These are phyloP conservation scores for Schwanniomyces polymorphus DNA, from an alignment of 805 yeast species.

Conservation along the genomic window DNA sequence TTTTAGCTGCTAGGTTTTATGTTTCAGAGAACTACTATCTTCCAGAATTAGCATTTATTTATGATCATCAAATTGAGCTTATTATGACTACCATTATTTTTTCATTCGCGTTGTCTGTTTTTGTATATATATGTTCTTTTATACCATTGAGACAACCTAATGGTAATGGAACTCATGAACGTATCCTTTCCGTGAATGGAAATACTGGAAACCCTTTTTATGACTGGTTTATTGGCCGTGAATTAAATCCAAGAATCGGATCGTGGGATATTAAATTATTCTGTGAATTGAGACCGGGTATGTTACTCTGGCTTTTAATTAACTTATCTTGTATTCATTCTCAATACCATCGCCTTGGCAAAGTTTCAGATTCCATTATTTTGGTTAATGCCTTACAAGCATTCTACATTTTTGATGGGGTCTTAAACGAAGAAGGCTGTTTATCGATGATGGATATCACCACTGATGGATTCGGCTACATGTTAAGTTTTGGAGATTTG, in stretches of 20 bases:
- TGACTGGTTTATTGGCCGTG: slow-evolving; percentile 98
- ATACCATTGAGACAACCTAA: slow-evolving; percentile 53
- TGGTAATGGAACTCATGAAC: slow-evolving; percentile 57
- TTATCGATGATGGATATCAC: slow-evolving; percentile 94
- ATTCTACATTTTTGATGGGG: slow-evolving; percentile 88
- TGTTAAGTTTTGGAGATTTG: slow-evolving; percentile 93
- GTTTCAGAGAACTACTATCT: slow-evolving; percentile 48
- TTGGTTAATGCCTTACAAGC: slow-evolving; percentile 71
- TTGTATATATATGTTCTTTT: slow-evolving; percentile 69
- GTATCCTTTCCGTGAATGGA: slow-evolving; percentile 83
- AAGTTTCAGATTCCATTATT: slow-evolving; percentile 68
- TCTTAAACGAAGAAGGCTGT: slow-evolving; percentile 84
- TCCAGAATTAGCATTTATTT: slow-evolving; percentile 81
- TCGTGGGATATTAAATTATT: slow-evolving; percentile 84
- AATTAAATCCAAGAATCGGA: slow-evolving; percentile 88
- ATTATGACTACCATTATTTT: slow-evolving; percentile 63
- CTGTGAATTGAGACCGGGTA: slow-evolving; percentile 93
- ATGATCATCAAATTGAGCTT: slow-evolving; percentile 65
- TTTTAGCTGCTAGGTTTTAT: slow-evolving; percentile 53
- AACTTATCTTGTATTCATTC: slow-evolving; percentile 80
- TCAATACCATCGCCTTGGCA: slow-evolving; percentile 64
- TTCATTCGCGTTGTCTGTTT: slow-evolving; percentile 60
- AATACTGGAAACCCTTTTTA: slow-evolving; percentile 73
- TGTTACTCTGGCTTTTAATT: slow-evolving; percentile 80
- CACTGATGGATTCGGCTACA: slow-evolving; percentile 96